Evolutionary conservation across 768 basidiomycete genomes (phyloP).

Genomic region (Tephrocybe sp.): DNA sequence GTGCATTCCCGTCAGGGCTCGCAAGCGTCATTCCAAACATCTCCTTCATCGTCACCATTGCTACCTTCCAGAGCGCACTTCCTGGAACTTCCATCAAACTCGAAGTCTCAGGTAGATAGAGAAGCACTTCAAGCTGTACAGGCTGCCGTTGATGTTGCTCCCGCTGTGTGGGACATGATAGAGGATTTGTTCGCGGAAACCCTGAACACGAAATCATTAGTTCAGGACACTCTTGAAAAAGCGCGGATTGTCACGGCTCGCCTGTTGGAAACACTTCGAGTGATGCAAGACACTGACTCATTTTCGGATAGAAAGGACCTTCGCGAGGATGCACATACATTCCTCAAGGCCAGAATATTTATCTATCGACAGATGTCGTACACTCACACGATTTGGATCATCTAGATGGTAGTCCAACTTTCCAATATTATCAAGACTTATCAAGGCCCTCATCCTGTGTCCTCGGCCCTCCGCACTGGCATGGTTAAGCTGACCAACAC

Average conservation of each 20-base stretch:
- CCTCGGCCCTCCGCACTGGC: conserved; percentile 60
- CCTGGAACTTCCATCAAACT: conserved; percentile 50
- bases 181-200: conserved; percentile 61
- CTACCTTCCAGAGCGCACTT: conserved; percentile 35
- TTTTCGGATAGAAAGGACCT: conserved; percentile 58
- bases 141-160: conserved; percentile 75
- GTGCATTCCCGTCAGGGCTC: conserved; percentile 41
- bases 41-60: conserved; percentile 37
- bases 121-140: conserved; percentile 81
- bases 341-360: conserved; percentile 67
- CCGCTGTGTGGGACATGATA: conserved; percentile 80
- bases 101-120: conserved; percentile 70
- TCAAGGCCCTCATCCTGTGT: conserved; percentile 54
- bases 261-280: conserved; percentile 57
- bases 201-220: conserved; percentile 39
- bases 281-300: conserved; percentile 57
- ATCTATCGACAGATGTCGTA: neutral
- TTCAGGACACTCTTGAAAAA: conserved; percentile 53
- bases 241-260: conserved; percentile 67
- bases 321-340: conserved; percentile 76
- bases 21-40: conserved; percentile 36
- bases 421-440: conserved; percentile 72
- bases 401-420: conserved; percentile 72
- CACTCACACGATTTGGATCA: neutral
- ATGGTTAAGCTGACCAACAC: conserved; percentile 79